Evolutionary conservation across 495 filamentous ascomycete genomes (phyloP).

Genomic region (Hypoxylon fragiforme): DNA sequence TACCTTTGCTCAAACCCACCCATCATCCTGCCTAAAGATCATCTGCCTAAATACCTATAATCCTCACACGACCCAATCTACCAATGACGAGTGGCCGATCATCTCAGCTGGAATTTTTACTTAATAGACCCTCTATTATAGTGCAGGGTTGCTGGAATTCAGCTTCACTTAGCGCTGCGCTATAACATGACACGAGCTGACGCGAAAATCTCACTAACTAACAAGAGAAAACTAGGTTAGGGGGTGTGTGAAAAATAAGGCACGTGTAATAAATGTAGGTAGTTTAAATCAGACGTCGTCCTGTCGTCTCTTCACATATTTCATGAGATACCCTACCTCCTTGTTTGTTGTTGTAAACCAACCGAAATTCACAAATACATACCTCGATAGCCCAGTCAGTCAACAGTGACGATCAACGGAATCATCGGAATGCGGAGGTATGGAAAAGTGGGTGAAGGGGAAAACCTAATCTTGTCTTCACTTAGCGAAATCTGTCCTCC

Average conservation of each 20-base stretch:
- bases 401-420: conserved; percentile 1
- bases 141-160: conserved; percentile 12
- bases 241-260: too few species aligned
- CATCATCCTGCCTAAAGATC: too few species aligned
- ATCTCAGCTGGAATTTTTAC: not conserved
- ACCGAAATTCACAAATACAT: too few species aligned
- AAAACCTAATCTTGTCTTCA: not conserved
- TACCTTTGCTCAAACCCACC: too few species aligned
- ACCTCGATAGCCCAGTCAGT: not conserved
- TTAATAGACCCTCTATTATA: not conserved
- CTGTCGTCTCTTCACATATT: too few species aligned
- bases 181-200: not conserved
- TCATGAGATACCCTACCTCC: too few species aligned
- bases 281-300: too few species aligned
- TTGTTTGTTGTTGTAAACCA: too few species aligned
- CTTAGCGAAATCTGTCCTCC: not conserved
- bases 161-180: conserved; percentile 14
- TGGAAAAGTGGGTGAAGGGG: conserved; percentile 4
- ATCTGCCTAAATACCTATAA: too few species aligned
- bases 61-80: too few species aligned
- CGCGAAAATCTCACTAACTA: conserved; percentile 8
- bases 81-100: not conserved
- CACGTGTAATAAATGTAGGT: too few species aligned
- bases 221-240: not conserved
- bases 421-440: conserved; percentile 8